Percentiles rank a stretch among this genome's conserved stretches.
These are phyloP conservation scores for Truncatella angustata DNA, from an alignment of 2,329 filamentous ascomycete species.

Conservation along the genomic window DNA sequence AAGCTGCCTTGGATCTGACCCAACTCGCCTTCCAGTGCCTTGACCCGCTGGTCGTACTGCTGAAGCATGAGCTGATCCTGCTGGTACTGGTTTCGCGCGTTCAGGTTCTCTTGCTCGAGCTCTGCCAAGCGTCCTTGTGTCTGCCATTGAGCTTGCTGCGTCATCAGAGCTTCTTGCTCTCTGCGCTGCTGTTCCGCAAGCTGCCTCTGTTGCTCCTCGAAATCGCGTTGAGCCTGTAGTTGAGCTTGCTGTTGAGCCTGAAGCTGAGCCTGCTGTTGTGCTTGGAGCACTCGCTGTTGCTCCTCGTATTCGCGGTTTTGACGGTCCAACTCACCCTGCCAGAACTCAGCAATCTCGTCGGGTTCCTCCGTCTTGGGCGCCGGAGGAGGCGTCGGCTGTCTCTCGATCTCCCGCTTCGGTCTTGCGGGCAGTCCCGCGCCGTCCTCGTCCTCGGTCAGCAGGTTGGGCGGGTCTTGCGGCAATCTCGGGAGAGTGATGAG, in stretches of 20 bases:
- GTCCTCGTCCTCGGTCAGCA: slow-evolving; percentile 80
- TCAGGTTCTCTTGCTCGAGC: slow-evolving; percentile 90
- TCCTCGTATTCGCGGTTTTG: slow-evolving; percentile 95
- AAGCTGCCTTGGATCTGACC: slow-evolving; percentile 78
- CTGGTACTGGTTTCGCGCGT: slow-evolving; percentile 92
- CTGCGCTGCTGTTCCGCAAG: slow-evolving; percentile 86
- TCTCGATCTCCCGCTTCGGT: slow-evolving; percentile 72
- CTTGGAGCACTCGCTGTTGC: slow-evolving; percentile 84
- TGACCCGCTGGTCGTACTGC: slow-evolving; percentile 93
- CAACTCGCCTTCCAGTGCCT: slow-evolving; percentile 86
- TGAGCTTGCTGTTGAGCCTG: slow-evolving; percentile 79
- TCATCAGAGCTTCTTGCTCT: slow-evolving; percentile 85
- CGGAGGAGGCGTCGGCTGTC: slow-evolving; percentile 66
- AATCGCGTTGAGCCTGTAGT: slow-evolving; percentile 86
- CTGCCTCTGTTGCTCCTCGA: slow-evolving; percentile 88
- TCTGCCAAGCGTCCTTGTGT: slow-evolving; percentile 95
- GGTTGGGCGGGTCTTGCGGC: slow-evolving; percentile 87
- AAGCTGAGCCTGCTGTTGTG: slow-evolving; percentile 80
- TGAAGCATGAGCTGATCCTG: slow-evolving; percentile 96
- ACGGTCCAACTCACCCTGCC: slow-evolving; percentile 87
- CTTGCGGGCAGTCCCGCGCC: slow-evolving; percentile 80
- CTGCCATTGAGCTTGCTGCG: slow-evolving; percentile 88
- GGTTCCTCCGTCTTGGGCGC: slow-evolving; percentile 73
- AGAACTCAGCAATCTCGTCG: slow-evolving; percentile 95
- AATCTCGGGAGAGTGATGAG: slow-evolving; percentile 95